Base-by-base conservation (phyloP, 108 stramenopile species). In the Cyclotella atomus region DNA sequence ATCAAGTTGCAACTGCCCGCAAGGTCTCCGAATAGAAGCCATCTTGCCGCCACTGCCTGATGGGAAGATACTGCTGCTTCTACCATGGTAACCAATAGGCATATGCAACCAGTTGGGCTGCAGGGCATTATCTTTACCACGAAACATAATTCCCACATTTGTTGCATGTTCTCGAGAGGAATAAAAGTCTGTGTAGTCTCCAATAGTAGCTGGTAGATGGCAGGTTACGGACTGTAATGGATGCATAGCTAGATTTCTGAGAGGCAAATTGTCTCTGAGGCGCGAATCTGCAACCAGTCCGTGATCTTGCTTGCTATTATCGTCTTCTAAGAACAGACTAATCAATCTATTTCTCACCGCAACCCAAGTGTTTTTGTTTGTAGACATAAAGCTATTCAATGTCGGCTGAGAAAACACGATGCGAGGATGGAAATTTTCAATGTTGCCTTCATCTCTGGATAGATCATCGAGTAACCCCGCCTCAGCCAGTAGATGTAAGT, bases 151-250 rank as follows among this genome's bases (percentile, higher is more conserved):
- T 4, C 95, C 95, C 19, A 96, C 88, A 77, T 97, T 97, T 25
- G 95, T 96, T 2, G 97, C 97, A 80, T 97, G 97, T 65, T 96
- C 92, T 5, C 94, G 84, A n/a, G 88, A 90, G 19, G 85, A 82
- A 77, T 97, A 97, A 67, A 96, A 97, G 57, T 96, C 97, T 17
- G 97, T 96, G 76, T 95, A 97, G 56, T 96, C 94, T 16, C 93
- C 92, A 56, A 97, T 93, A 3, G 59, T 57, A 35, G 90, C 86
- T 8, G 97, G 97, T 15, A 97, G 69, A 38, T 91, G 88, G 79
- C 90, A 86, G 21, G 59, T 21, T 3, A 91, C 86, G 0, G 70
- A 34, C 9, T 49, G 6, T 23, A 90, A 32, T 33, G 80, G 69
- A 54, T 85, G 75, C 46, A 95, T 53, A 17, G 84, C 68, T 33